Percentiles rank a stretch among this genome's conserved stretches.
Conservation (phyloP, 139 green algal genomes). For the Mesotaenium endlicherianum region DNA sequence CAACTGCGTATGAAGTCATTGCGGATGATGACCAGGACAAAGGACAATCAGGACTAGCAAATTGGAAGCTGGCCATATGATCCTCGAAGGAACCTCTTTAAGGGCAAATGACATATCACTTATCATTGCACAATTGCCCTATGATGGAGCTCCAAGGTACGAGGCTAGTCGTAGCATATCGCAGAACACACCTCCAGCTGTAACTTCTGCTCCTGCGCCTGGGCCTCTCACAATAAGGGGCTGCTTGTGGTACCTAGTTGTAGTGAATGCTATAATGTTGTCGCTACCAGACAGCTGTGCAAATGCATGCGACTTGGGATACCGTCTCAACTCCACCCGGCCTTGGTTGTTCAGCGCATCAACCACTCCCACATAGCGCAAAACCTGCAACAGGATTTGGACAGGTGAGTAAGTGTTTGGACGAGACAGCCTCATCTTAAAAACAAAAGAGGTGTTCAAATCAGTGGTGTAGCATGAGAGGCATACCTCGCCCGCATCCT, state of each 20-base stretch:
- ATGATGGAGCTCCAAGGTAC: slow-evolving; percentile 93
- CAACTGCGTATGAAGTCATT: too few relatives aligned
- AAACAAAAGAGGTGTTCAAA: neutral
- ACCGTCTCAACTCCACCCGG: slow-evolving; percentile 82
- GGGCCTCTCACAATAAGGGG: slow-evolving; percentile 85
- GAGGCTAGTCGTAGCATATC: slow-evolving; percentile 88
- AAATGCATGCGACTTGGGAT: slow-evolving; percentile 85
- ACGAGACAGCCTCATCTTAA: neutral
- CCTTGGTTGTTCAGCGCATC: slow-evolving; percentile 71
- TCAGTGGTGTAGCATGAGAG: neutral
- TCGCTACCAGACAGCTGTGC: slow-evolving; percentile 78
- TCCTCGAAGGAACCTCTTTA: too few relatives aligned
- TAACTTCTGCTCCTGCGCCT: slow-evolving; percentile 93
- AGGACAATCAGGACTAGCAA: too few relatives aligned
- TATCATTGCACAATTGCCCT: too few relatives aligned
- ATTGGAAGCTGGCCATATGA: too few relatives aligned
- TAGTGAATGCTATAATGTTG: slow-evolving; percentile 89
- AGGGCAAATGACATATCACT: too few relatives aligned
- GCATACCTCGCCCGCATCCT: slow-evolving; percentile 69
- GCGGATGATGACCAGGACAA: too few relatives aligned
- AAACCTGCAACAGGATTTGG: slow-evolving; percentile 53
- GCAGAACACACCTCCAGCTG: slow-evolving; percentile 91
- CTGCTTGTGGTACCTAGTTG: slow-evolving; percentile 53
- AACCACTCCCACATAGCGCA: slow-evolving; percentile 91
- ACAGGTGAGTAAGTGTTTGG: neutral